Conservation (phyloP, 2,329 filamentous ascomycete genomes). For the Ascomycota sp. region DNA sequence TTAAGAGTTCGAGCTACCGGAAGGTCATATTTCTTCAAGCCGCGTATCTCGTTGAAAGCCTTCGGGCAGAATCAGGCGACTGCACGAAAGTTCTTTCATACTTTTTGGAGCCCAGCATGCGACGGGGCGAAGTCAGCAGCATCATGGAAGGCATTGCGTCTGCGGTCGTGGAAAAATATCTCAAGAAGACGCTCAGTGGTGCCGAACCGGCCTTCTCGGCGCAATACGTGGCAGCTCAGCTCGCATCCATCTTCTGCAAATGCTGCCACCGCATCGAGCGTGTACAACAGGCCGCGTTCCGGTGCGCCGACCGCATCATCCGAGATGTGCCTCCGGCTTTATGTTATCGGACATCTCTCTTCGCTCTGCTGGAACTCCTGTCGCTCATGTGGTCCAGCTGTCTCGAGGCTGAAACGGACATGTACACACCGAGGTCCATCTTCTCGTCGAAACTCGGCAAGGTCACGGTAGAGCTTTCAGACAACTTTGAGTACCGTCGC, state of each 20-base stretch:
- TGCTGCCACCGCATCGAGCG: constrained; percentile 87
- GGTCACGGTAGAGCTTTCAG: constrained; percentile 74
- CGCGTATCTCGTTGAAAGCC: constrained; percentile 67
- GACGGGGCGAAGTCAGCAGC: constrained; percentile 36
- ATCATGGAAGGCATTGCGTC: constrained; percentile 41
- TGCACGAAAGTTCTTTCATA: constrained; percentile 79
- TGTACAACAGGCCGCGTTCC: constrained; percentile 68
- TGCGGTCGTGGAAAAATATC: constrained; percentile 58
- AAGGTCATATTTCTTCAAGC: constrained; percentile 85
- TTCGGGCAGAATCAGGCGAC: constrained; percentile 68
- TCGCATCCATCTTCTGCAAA: constrained; percentile 62
- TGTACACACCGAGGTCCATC: constrained; percentile 67
- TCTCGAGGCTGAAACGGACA: constrained; percentile 78
- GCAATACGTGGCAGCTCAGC: constrained; percentile 69
- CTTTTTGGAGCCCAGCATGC: constrained; percentile 79
- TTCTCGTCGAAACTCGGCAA: constrained; percentile 58
- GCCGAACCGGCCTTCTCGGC: constrained; percentile 63
- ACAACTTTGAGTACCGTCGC: constrained; percentile 67
- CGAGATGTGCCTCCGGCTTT: constrained; percentile 67
- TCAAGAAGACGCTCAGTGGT: constrained; percentile 51
- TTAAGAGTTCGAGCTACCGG: constrained; percentile 64
- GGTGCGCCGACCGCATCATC: constrained; percentile 70
- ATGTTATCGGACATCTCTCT: constrained; percentile 74
- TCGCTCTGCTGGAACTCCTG: constrained; percentile 75
- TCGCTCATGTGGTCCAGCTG: constrained; percentile 92